Evolutionary conservation across 2,329 filamentous ascomycete genomes (phyloP).

Genomic region (Penicillium sp.): DNA sequence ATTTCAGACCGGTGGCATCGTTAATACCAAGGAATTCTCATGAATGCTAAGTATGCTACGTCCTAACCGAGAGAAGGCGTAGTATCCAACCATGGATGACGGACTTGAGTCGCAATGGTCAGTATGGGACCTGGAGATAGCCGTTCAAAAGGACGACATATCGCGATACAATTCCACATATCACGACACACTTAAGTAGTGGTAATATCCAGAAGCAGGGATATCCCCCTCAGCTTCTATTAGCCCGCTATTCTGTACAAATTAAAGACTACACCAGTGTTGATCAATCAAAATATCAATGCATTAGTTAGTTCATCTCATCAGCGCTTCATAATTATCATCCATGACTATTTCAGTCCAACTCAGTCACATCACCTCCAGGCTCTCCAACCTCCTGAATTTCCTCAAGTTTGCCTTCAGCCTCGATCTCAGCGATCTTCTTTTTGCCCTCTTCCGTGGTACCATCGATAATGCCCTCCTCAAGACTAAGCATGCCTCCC

Average conservation of each 20-base stretch:
- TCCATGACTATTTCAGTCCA: constrained; percentile 25
- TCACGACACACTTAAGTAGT: too few relatives aligned
- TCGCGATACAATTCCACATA: too few relatives aligned
- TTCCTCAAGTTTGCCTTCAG: constrained; percentile 40
- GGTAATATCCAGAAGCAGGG: neutral
- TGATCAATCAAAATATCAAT: neutral
- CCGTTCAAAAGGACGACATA: neutral
- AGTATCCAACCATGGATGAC: neutral
- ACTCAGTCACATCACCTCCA: constrained; percentile 46
- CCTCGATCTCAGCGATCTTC: constrained; percentile 70
- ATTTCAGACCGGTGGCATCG: constrained; percentile 23
- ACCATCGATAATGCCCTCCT: constrained; percentile 91
- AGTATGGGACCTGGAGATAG: neutral
- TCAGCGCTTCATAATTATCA: neutral
- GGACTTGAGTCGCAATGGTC: neutral
- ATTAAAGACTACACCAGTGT: neutral
- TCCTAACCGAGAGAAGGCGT: neutral
- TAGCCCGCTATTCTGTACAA: neutral
- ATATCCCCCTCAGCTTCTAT: neutral
- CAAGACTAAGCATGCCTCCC: constrained; percentile 82
- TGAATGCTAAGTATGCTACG: neutral
- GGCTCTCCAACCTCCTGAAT: constrained; percentile 45
- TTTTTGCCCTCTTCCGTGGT: constrained; percentile 82
- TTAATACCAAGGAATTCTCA: constrained; percentile 20
- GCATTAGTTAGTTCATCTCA: constrained; percentile 6